These are phyloP conservation scores for Malania oleifera DNA, from an alignment of 164 flowering plant species.

Conservation along the genomic window DNA sequence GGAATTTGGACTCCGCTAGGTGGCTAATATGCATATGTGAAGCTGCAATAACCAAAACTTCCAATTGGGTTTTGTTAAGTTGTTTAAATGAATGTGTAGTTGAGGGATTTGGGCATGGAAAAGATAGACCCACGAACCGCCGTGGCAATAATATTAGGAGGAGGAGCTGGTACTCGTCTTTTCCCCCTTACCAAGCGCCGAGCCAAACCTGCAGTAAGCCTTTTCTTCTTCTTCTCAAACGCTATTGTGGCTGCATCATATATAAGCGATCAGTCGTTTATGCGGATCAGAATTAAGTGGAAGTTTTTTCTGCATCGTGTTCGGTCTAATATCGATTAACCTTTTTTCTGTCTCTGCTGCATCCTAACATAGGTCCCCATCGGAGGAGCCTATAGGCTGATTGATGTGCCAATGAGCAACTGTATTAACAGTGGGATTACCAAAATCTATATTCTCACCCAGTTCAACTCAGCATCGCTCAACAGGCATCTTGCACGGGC, in stretches of 20 bases:
- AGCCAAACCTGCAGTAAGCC: slow-evolving; percentile 87
- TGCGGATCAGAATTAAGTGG: no score
- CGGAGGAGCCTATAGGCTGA: slow-evolving; percentile 89
- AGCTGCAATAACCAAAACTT: not conserved
- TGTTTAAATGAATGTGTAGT: slow-evolving; percentile 26
- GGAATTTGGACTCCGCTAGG: no score
- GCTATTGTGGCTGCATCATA: no score
- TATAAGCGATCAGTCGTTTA: no score
- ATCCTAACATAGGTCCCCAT: slow-evolving; percentile 65
- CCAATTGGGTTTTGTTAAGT: no score
- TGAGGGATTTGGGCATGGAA: slow-evolving; percentile 57
- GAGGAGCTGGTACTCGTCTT: slow-evolving; percentile 97
- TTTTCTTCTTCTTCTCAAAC: not conserved
- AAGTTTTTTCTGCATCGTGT: no score
- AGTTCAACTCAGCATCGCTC: slow-evolving; percentile 92
- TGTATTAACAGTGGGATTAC: slow-evolving; percentile 96
- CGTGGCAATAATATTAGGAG: slow-evolving; percentile 80
- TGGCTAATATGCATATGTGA: not conserved
- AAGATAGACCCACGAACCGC: slow-evolving; percentile 66
- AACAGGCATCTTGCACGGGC: slow-evolving; percentile 82
- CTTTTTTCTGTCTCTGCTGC: no score
- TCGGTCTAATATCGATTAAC: no score
- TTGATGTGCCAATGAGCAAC: slow-evolving; percentile 99
- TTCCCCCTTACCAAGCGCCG: slow-evolving; percentile 91
- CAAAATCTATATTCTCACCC: slow-evolving; percentile 91